Evolutionary conservation across 2,329 filamentous ascomycete genomes (phyloP).

Genomic region (Verticillium dahliae): DNA sequence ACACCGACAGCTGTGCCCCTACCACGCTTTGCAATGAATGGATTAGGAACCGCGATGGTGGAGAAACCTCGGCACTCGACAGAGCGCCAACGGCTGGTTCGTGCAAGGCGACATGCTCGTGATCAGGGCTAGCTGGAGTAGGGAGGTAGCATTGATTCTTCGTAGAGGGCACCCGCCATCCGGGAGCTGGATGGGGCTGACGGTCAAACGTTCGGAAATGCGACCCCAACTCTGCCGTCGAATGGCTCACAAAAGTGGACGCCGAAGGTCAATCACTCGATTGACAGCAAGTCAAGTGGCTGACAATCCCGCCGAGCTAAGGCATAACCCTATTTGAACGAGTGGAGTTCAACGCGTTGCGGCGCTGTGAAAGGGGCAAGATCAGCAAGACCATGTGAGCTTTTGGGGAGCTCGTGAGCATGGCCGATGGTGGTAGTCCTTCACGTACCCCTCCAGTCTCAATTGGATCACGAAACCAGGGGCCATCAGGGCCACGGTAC

Average conservation of each 20-base stretch:
- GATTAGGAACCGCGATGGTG: background rate
- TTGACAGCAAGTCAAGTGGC: background rate
- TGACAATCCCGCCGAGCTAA: background rate
- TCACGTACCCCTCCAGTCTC: too few relatives aligned
- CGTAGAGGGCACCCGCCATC: background rate
- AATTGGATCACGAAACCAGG: too few relatives aligned
- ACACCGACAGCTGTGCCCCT: background rate
- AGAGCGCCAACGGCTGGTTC: background rate
- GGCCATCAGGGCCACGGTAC: too few relatives aligned
- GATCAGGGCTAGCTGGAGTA: background rate
- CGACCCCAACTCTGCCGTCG: background rate
- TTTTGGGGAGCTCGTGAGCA: background rate
- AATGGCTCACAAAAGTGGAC: background rate
- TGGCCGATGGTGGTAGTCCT: background rate
- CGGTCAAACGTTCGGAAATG: background rate
- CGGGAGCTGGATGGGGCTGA: background rate
- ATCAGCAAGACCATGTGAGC: background rate
- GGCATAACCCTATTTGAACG: conserved; percentile 1
- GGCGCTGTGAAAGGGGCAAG: background rate
- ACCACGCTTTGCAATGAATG: background rate
- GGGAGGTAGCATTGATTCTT: background rate
- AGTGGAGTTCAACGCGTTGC: background rate
- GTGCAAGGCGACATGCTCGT: background rate
- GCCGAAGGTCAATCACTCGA: background rate
- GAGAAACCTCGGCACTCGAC: background rate